phyloP scores from a whole-genome alignment of 805 yeast genomes.

The Candida piceae region DNA sequence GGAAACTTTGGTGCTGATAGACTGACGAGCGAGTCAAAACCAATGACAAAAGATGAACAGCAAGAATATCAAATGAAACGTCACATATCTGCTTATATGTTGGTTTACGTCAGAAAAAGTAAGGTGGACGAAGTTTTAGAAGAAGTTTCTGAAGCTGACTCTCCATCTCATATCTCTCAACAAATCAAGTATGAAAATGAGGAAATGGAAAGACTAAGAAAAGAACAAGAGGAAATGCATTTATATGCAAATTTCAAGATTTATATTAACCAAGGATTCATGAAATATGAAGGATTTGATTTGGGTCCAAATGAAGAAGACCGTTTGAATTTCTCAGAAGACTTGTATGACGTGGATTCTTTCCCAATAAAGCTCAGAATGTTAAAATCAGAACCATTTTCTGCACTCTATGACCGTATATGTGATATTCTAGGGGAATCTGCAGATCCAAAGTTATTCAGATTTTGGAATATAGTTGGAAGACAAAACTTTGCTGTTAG shows the following conservation, averaged over 20 bases:
- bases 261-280: conserved; percentile 49
- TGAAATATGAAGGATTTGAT: conserved; percentile 68
- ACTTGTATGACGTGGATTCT: conserved; percentile 41
- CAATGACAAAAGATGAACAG: conserved; percentile 53
- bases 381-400: conserved; percentile 50
- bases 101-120: conserved; percentile 78
- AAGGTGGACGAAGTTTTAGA: conserved; percentile 54
- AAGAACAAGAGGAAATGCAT: conserved; percentile 69
- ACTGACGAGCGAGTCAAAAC: conserved; percentile 42
- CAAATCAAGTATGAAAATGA: conserved; percentile 60
- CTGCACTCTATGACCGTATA: conserved; percentile 45
- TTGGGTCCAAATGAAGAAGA: conserved; percentile 57
- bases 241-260: conserved; percentile 54
- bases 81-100: conserved; percentile 95
- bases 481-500: conserved; percentile 71
- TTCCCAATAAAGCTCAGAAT: conserved; percentile 48
- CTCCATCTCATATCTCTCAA: conserved; percentile 64
- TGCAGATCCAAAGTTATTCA: conserved; percentile 32
- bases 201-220: conserved; percentile 47
- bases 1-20: conserved; percentile 86
- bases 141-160: conserved; percentile 46
- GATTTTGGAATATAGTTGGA: conserved; percentile 61
- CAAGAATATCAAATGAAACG: conserved; percentile 64
- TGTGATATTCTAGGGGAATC: conserved; percentile 37
- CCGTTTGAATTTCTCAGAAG: conserved; percentile 42